These are phyloP conservation scores for Psilocybe mexicana DNA, from an alignment of 1,284 basidiomycete species.

Conservation along the genomic window DNA sequence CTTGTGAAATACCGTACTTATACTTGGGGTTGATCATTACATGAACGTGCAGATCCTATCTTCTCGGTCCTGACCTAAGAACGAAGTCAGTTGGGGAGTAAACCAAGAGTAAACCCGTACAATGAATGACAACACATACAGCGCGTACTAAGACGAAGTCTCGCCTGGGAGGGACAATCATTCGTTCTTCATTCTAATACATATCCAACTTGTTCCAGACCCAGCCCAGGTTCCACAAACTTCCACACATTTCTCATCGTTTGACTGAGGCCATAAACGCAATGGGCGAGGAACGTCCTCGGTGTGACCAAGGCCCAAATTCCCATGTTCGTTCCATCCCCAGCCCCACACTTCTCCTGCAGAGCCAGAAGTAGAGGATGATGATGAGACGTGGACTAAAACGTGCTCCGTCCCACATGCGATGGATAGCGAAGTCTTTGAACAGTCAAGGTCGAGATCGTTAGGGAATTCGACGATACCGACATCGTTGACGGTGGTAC, in stretches of 20 bases:
- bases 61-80: too few species aligned
- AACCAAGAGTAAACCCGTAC: too few species aligned
- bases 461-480: constrained; percentile 15
- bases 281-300: constrained; percentile 51
- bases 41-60: too few species aligned
- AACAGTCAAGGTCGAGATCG: background rate
- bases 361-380: background rate
- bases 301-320: constrained; percentile 69
- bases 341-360: constrained; percentile 68
- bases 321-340: constrained; percentile 98
- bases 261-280: constrained; percentile 49
- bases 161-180: background rate
- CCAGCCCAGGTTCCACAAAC: constrained; percentile 60
- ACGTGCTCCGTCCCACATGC: constrained; percentile 85
- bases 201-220: constrained; percentile 76
- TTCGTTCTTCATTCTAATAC: background rate
- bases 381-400: constrained; percentile 40
- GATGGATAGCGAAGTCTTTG: constrained; percentile 11
- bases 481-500: background rate
- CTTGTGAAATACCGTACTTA: too few species aligned
- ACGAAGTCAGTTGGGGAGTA: too few species aligned
- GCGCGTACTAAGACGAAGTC: too few species aligned
- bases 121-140: too few species aligned
- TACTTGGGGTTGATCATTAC: too few species aligned
- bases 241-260: constrained; percentile 18